Evolutionary conservation across 108 stramenopile genomes (phyloP), one percentile per base, ranked within the genome.

Genomic region (Fragilariopsis cylindrus): DNA sequence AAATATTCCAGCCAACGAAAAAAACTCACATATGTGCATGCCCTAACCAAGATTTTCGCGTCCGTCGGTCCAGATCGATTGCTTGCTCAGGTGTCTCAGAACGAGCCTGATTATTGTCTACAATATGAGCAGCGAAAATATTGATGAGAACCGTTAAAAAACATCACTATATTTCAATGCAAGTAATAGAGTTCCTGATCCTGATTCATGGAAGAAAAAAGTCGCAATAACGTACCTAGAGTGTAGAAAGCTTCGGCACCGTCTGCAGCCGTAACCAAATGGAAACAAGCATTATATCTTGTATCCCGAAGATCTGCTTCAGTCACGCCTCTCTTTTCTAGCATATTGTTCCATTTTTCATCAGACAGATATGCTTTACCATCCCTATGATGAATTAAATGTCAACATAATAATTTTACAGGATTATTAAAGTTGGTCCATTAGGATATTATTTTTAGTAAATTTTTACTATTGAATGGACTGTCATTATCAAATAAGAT

Each of bases 231-330:
- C 30, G 30, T 30, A 30, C 30, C 30, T 30, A 93, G 67, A 3
- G 97, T 94, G 75, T 98, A 98, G 72, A 78, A 91, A 11, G 76
- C 46, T 53, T 83, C 84, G 1, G 97, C 97, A 30, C 97, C 95
- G 70, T 93, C 92, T 8, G 97, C 97, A 8, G 97, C 97, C 19
- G 98, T 96, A 1, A 97, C 94, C 76, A 99, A 80, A 75, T 98
- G 97, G 62, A 96, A 92, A 12, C 98, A 88, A 56, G 92, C 95
- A 85, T 99, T 91, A 80, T 99, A 99, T 19, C 56, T 7, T 11
- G 80, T 87, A 58, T 96, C 95, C 18, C 93, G 80, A 44, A 94
- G 71, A 46, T 92, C 90, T 12, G 82, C 80, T 13, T 86, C 87
- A 45, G 77, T 72, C 16, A 76, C 65, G 5, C 83, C 80, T 56